A percentile compares a stretch with the other conserved stretches of the same genome.
These are phyloP conservation scores for Diaporthe amygdali DNA, from an alignment of 2,329 filamentous ascomycete species.

Conservation along the genomic window DNA sequence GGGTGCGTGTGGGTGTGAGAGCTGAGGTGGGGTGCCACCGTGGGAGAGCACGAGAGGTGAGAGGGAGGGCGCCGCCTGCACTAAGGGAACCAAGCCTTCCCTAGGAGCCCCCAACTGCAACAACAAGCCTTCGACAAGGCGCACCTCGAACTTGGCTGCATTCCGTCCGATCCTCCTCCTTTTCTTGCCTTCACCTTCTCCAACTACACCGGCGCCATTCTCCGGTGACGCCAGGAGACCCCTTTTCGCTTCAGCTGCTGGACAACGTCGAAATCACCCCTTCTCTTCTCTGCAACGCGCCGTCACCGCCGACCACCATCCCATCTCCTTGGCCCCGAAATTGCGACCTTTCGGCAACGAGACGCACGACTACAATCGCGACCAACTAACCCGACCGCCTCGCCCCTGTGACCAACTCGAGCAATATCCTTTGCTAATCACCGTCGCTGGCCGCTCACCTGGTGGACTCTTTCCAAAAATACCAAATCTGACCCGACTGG, in stretches of 20 bases:
- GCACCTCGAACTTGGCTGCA: conserved; percentile 3
- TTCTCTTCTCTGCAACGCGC: background rate
- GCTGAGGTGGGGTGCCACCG: background rate
- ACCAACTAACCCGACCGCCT: background rate
- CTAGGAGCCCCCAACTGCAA: conserved; percentile 1
- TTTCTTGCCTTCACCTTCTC: background rate
- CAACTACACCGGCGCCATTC: background rate
- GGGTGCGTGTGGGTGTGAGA: background rate
- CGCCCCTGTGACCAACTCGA: background rate
- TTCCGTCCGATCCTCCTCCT: background rate
- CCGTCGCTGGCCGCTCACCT: background rate
- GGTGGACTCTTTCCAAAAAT: background rate
- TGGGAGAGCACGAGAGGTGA: background rate
- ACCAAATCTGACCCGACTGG: background rate
- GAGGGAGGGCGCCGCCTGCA: conserved; percentile 10
- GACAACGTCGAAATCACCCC: background rate
- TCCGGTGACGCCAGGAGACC: conserved; percentile 3
- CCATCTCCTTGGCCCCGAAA: background rate
- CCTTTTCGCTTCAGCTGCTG: background rate
- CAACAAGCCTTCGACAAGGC: conserved; percentile 10
- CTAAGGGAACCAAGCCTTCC: background rate
- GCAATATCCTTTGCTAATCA: background rate
- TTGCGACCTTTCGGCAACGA: background rate
- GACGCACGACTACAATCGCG: background rate
- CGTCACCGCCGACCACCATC: background rate